Conservation (phyloP, 2,329 filamentous ascomycete genomes). For the Epichloe amarillans region DNA sequence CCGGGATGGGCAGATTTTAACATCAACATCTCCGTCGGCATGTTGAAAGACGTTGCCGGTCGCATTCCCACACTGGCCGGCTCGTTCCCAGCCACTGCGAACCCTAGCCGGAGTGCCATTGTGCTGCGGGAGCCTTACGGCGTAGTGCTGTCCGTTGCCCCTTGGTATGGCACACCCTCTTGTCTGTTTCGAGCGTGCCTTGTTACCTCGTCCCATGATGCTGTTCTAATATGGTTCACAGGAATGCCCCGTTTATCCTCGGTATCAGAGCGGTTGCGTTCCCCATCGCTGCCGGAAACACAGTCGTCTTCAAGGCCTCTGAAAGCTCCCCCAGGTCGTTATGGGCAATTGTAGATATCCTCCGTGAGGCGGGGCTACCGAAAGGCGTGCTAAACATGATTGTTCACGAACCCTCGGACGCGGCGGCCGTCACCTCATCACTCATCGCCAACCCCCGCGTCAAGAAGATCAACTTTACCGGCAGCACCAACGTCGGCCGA, state of each 20-base stretch:
- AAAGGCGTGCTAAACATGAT: slow-evolving; percentile 62
- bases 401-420: slow-evolving; percentile 50
- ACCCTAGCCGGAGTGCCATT: slow-evolving; percentile 35
- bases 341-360: slow-evolving; percentile 47
- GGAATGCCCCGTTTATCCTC: slow-evolving; percentile 46
- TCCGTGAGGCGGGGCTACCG: slow-evolving; percentile 65
- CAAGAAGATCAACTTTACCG: slow-evolving; percentile 80
- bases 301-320: slow-evolving; percentile 57
- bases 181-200: background rate
- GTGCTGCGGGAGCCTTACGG: slow-evolving; percentile 66
- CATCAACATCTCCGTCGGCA: slow-evolving; percentile 20
- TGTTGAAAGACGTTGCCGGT: slow-evolving; percentile 30
- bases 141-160: slow-evolving; percentile 65
- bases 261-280: slow-evolving; percentile 41
- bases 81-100: slow-evolving; percentile 20
- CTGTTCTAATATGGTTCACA: slow-evolving; percentile 12
- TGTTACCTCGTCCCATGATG: background rate
- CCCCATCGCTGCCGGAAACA: slow-evolving; percentile 68
- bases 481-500: slow-evolving; percentile 58
- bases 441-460: slow-evolving; percentile 55
- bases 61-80: slow-evolving; percentile 26
- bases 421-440: slow-evolving; percentile 50
- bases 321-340: slow-evolving; percentile 50
- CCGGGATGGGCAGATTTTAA: slow-evolving; percentile 29
- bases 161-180: slow-evolving; percentile 46